Evolutionary conservation across 495 filamentous ascomycete genomes (phyloP).

Genomic region (Hyaloscypha variabilis): DNA sequence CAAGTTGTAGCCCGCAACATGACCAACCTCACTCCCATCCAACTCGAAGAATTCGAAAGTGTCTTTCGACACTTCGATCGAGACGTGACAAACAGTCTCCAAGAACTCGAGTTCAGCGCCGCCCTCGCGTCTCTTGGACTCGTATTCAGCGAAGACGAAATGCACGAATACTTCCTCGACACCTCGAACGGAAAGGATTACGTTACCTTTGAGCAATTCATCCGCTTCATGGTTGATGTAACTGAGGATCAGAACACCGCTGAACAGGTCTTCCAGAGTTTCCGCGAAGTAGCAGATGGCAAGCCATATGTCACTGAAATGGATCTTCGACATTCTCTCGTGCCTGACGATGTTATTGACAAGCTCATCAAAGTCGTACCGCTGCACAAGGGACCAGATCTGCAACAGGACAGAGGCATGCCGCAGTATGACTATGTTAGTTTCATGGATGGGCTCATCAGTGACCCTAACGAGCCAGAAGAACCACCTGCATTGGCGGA

Average conservation of each 20-base stretch:
- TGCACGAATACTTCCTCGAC: conserved; percentile 86
- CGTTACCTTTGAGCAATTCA: conserved; percentile 98
- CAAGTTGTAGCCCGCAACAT: conserved; percentile 95
- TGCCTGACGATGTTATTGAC: conserved; percentile 94
- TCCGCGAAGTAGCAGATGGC: conserved; percentile 95
- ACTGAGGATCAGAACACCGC: conserved; percentile 98
- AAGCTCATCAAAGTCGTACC: conserved; percentile 88
- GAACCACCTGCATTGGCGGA: conserved; percentile 18
- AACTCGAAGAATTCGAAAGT: conserved; percentile 96
- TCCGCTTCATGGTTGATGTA: conserved; percentile 97
- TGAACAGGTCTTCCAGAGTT: conserved; percentile 96
- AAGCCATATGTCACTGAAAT: conserved; percentile 99
- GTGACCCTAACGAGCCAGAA: conserved; percentile 24
- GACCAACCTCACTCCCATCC: conserved; percentile 98
- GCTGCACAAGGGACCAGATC: conserved; percentile 73
- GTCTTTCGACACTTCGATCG: conserved; percentile 98
- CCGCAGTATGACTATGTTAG: conserved; percentile 89
- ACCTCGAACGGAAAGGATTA: conserved; percentile 73
- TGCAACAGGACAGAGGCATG: conserved; percentile 73
- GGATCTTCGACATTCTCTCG: conserved; percentile 89
- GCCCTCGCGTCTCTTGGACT: conserved; percentile 90
- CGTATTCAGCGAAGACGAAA: conserved; percentile 93
- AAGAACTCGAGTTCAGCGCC: conserved; percentile 93
- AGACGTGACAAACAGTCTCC: conserved; percentile 87
- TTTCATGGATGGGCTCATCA: conserved; percentile 84